These are phyloP conservation scores for Panaeolus papilionaceus DNA, from an alignment of 768 basidiomycete genomes.

Conservation along the genomic window DNA sequence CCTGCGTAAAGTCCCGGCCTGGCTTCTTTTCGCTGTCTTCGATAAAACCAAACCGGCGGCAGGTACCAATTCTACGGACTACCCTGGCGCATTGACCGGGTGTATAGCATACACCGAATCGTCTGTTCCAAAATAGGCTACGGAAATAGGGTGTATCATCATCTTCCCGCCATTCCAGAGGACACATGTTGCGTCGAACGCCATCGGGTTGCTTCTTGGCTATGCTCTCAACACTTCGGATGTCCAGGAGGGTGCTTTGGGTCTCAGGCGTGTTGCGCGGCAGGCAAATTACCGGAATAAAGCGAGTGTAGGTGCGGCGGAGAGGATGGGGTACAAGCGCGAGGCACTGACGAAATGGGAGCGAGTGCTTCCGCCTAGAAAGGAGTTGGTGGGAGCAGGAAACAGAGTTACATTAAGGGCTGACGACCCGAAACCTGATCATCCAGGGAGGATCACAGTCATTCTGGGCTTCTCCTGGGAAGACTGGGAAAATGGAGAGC, in stretches of 20 bases:
- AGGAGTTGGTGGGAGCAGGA: slow-evolving; percentile 35
- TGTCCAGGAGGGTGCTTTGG: slow-evolving; percentile 44
- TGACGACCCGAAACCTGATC: slow-evolving; percentile 40
- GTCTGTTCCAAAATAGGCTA: slow-evolving; percentile 44
- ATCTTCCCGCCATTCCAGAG: slow-evolving; percentile 64
- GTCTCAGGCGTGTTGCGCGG: slow-evolving; percentile 69
- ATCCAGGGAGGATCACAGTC: slow-evolving; percentile 51
- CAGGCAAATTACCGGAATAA: slow-evolving; percentile 55
- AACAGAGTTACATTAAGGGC: slow-evolving; percentile 41
- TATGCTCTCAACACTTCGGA: slow-evolving; percentile 49
- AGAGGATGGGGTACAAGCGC: slow-evolving; percentile 62
- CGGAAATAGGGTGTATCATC: slow-evolving; percentile 63
- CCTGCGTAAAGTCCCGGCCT: slow-evolving; percentile 41
- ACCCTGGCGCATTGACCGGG: slow-evolving; percentile 51
- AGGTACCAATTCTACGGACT: slow-evolving; percentile 8
- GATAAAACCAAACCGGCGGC: slow-evolving; percentile 49
- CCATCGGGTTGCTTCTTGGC: slow-evolving; percentile 55
- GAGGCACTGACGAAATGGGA: slow-evolving; percentile 66
- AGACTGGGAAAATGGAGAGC: slow-evolving; percentile 57
- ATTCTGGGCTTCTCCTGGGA: slow-evolving; percentile 63
- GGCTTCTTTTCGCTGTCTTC: slow-evolving; percentile 56
- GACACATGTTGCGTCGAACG: slow-evolving; percentile 66
- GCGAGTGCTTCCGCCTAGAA: slow-evolving; percentile 47
- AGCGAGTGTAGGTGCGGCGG: slow-evolving; percentile 54
- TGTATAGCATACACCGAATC: slow-evolving; percentile 57